Evolutionary conservation across 2,329 filamentous ascomycete genomes (phyloP), one percentile per base, ranked within the genome.

Genomic region (Neofusicoccum ribis): DNA sequence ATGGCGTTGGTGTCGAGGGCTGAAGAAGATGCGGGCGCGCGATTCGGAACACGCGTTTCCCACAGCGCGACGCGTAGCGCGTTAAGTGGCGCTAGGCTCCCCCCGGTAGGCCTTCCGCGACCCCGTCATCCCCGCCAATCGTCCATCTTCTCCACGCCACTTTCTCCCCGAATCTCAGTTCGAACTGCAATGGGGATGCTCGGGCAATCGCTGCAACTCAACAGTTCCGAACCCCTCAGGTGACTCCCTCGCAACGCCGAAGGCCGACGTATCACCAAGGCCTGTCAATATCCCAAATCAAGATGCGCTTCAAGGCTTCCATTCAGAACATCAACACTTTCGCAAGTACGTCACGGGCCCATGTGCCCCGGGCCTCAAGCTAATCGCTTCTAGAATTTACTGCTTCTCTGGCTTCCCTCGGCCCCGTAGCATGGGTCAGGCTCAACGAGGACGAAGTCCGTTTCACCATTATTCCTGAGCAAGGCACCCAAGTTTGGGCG

Each of bases 401-500:
- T 12, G 85, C 86, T 14, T 89, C 87, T 5, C 81, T 89, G 61
- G 82, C 85, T 34, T 88, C 86, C 14, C 79, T 89, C 17, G 92
- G 93, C 70, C 93, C 94, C 78, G 89, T 96, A 68, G 92, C 91
- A 51, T 97, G 93, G 93, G 85, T 97, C 68, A 91, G 93, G 69
- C 86, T 99, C 39, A 92, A 94, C 79, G 88, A 96, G 79, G 89
- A 93, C 66, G 89, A 89, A 64, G 89, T 94, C 65, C 93, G 93
- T 71, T 97, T 99, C 80, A 98, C 95, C 67, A 91, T 98, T 72
- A 94, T 98, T 68, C 93, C 95, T 0, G 93, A 97, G 75, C 90
- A 91, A 73, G 94, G 95, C 67, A 96, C 92, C 8, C 94, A 98
- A 83, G 94, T 98, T 63, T 99, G 95, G 95, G 92, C 93, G 84